These are phyloP conservation scores for slime mould (Dictyostelium discoideum) DNA, from an alignment of 78 protist genomes.

Conservation along the genomic window dicty_2.7 NC_007090.3:3788501-3789000, in stretches of 20 bases:
- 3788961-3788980: not conserved
- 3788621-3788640: not conserved
- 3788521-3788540: no score
- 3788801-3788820: not conserved
- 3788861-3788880: not conserved
- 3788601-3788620: not conserved
- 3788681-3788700: not conserved
- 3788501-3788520: no score
- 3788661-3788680: not conserved
- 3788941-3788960: not conserved
- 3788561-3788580: not conserved
- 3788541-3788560: not conserved
- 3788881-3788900: not conserved
- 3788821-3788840: not conserved
- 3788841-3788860: not conserved
- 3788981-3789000: not conserved
- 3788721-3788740: not conserved
- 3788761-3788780: not conserved
- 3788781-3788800: not conserved
- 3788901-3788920: not conserved
- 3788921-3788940: not conserved
- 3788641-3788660: not conserved
- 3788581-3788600: not conserved
- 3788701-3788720: not conserved
- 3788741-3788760: not conserved